Evolutionary conservation across 83 land plant species (phyloP).

Genomic region (Thuja plicata): DNA sequence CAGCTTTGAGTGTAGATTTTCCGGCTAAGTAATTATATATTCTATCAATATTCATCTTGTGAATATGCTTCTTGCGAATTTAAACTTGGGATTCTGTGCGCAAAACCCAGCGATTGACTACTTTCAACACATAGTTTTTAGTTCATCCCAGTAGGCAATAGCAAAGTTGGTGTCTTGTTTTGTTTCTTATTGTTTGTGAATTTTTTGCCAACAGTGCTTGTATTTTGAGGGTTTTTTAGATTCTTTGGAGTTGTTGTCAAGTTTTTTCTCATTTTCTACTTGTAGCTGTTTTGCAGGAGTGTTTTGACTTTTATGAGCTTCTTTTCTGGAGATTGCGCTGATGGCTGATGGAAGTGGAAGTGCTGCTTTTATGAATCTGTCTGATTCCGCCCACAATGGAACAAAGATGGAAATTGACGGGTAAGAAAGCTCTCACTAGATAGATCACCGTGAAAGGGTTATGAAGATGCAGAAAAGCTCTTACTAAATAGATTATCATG

Average conservation of each 20-base stretch:
- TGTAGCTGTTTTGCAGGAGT: neutral
- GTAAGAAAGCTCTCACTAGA: neutral
- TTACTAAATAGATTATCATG: neutral
- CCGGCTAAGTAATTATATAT: neutral
- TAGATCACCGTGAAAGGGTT: neutral
- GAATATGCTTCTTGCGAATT: neutral
- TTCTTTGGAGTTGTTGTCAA: neutral
- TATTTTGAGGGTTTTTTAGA: neutral
- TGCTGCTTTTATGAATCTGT: neutral
- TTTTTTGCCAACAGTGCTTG: neutral
- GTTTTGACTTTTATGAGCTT: neutral
- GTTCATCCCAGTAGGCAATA: neutral
- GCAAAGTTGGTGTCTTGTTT: neutral
- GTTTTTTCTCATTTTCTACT: too few relatives aligned
- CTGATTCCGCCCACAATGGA: neutral
- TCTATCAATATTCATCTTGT: neutral
- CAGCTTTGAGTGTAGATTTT: neutral
- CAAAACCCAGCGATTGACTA: neutral
- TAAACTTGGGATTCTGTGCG: neutral
- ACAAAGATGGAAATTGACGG: neutral
- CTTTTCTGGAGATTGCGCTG: neutral
- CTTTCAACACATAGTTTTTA: too few relatives aligned
- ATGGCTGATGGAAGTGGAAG: neutral
- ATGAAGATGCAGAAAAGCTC: neutral
- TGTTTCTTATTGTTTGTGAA: too few relatives aligned